These are phyloP conservation scores for Hymenoscyphus occultus DNA, from an alignment of 2,329 filamentous ascomycete genomes.

Conservation along the genomic window DNA sequence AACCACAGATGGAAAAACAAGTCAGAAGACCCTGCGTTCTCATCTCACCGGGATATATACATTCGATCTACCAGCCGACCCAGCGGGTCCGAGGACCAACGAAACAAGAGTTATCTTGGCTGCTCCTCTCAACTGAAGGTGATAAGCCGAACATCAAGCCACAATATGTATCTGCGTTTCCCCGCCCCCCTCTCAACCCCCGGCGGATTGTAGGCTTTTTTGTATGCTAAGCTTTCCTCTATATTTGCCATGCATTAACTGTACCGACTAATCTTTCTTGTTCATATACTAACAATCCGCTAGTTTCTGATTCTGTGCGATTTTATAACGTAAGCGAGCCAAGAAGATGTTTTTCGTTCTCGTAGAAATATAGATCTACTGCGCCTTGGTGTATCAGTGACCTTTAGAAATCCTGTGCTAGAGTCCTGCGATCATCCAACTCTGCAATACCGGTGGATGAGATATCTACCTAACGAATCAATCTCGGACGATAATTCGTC, in stretches of 20 bases:
- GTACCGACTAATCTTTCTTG: neutral
- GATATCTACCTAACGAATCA: conserved; percentile 41
- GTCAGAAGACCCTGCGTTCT: neutral
- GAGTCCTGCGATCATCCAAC: conserved; percentile 40
- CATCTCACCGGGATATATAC: neutral
- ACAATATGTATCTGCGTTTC: neutral
- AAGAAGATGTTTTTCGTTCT: neutral
- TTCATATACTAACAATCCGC: neutral
- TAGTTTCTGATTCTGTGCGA: neutral
- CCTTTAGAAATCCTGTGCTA: conserved; percentile 5
- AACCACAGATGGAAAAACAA: neutral
- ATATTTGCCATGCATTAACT: neutral
- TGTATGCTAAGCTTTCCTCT: neutral
- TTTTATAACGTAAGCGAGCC: neutral
- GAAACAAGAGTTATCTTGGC: neutral
- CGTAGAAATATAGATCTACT: neutral
- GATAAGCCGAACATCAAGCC: neutral
- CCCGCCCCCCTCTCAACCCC: neutral
- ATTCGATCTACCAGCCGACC: neutral
- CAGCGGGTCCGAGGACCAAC: neutral
- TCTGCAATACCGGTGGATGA: conserved; percentile 45
- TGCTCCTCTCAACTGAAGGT: neutral
- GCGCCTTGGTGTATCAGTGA: neutral
- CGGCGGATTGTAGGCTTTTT: neutral
- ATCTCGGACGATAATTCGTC: conserved; percentile 9